Conservation (phyloP, 441 rosid genomes). For the Melastoma candidum region DNA sequence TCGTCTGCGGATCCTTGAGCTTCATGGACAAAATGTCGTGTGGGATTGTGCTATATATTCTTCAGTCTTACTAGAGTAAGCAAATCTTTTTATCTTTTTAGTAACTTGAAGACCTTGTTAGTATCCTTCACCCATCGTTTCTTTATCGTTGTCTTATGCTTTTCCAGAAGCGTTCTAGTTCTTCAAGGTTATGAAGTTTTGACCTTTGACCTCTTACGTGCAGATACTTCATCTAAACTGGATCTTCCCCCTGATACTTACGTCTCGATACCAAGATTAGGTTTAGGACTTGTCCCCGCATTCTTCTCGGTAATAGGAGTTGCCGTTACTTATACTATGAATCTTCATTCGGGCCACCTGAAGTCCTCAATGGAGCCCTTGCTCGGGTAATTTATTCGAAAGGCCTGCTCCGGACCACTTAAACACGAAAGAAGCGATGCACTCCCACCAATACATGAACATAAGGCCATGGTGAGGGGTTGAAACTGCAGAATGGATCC, state of each 20-base stretch:
- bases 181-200: background rate
- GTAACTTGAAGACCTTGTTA: background rate
- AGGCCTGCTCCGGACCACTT: background rate
- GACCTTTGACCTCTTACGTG: slow-evolving; percentile 1
- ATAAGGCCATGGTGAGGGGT: too few relatives aligned
- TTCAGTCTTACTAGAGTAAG: slow-evolving; percentile 88
- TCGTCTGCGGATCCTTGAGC: slow-evolving; percentile 92
- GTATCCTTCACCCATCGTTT: too few relatives aligned
- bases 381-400: slow-evolving; percentile 27
- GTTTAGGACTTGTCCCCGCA: slow-evolving; percentile 86
- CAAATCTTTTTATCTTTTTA: slow-evolving; percentile 4
- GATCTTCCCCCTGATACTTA: slow-evolving; percentile 11
- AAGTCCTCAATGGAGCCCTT: slow-evolving; percentile 55
- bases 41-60: slow-evolving; percentile 68
- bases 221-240: slow-evolving; percentile 40
- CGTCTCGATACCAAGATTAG: slow-evolving; percentile 77
- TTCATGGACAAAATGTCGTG: slow-evolving; percentile 91
- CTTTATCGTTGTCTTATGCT: too few relatives aligned
- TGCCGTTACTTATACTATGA: slow-evolving; percentile 57
- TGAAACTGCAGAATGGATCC: too few relatives aligned
- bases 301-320: slow-evolving; percentile 67
- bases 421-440: too few relatives aligned
- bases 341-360: slow-evolving; percentile 31
- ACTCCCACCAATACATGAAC: too few relatives aligned
- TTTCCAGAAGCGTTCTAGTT: background rate